These are phyloP conservation scores for Talaromyces ruber DNA, from an alignment of 495 filamentous ascomycete species.

Conservation along the genomic window DNA sequence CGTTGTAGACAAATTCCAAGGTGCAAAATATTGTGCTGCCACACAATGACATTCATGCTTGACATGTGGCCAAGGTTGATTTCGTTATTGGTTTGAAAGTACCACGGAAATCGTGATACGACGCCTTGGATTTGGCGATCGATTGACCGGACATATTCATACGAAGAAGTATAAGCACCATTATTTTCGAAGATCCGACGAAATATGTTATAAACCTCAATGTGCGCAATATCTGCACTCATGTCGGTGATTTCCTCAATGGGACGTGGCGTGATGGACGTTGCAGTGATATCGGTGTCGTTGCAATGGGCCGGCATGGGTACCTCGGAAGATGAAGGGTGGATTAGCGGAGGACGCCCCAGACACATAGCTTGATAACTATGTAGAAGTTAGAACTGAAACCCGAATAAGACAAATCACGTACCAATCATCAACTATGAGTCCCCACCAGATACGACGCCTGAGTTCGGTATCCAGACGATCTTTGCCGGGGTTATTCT, in stretches of 20 bases:
- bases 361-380: slow-evolving; percentile 8
- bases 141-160: slow-evolving; percentile 5
- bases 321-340: slow-evolving; percentile 6
- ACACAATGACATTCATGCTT: slow-evolving; percentile 1
- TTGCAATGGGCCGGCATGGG: slow-evolving; percentile 6
- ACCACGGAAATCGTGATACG: slow-evolving; percentile 6
- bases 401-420: not conserved
- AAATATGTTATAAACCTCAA: slow-evolving; percentile 3
- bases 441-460: slow-evolving; percentile 8
- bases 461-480: slow-evolving; percentile 4
- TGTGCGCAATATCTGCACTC: slow-evolving; percentile 2
- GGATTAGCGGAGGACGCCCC: slow-evolving; percentile 6
- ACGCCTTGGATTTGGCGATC: slow-evolving; percentile 4
- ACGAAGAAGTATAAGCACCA: slow-evolving; percentile 2
- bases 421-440: slow-evolving; percentile 2
- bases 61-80: not conserved
- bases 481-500: slow-evolving; percentile 1
- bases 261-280: not conserved
- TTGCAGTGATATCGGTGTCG: slow-evolving; percentile 6
- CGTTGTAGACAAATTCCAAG: slow-evolving; percentile 6
- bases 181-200: slow-evolving; percentile 3
- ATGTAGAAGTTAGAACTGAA: not conserved
- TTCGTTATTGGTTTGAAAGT: slow-evolving; percentile 2
- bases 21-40: slow-evolving; percentile 7
- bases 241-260: slow-evolving; percentile 6